Percentiles rank a stretch among this genome's conserved stretches.
phyloP scores from a whole-genome alignment of 2,329 filamentous ascomycete genomes.

The Amauroascus verrucosus region DNA sequence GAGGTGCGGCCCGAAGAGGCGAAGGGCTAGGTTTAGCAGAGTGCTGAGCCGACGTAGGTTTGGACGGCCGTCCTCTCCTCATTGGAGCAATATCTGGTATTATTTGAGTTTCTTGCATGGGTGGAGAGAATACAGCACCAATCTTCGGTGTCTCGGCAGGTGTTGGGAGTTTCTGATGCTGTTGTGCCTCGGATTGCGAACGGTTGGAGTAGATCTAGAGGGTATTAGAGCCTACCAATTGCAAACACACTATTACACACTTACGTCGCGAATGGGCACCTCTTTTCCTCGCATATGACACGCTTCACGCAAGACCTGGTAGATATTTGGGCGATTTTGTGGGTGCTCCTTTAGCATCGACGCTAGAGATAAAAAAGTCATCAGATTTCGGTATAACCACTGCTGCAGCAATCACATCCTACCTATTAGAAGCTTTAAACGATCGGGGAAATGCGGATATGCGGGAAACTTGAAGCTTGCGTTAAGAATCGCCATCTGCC shows the following conservation, averaged over 20 bases:
- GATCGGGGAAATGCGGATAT: constrained; percentile 81
- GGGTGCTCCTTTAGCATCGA: constrained; percentile 86
- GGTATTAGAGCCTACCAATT: constrained; percentile 6
- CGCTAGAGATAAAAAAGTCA: constrained; percentile 39
- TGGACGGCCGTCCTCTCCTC: constrained; percentile 69
- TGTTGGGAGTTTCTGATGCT: constrained; percentile 48
- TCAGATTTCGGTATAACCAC: constrained; percentile 7
- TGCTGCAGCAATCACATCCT: constrained; percentile 23
- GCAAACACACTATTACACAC: constrained; percentile 25
- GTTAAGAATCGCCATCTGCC: constrained; percentile 93
- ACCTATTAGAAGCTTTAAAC: constrained; percentile 85
- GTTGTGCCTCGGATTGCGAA: constrained; percentile 53
- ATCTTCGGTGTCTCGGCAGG: constrained; percentile 53
- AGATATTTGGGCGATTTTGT: constrained; percentile 75
- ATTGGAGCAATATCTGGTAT: constrained; percentile 90
- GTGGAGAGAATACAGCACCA: constrained; percentile 72
- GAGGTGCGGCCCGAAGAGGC: constrained; percentile 56
- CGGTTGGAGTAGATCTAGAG: constrained; percentile 59
- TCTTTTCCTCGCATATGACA: constrained; percentile 82
- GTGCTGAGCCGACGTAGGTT: constrained; percentile 38
- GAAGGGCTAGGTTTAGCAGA: constrained; percentile 54
- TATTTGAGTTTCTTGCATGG: constrained; percentile 56
- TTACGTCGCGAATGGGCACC: constrained; percentile 78
- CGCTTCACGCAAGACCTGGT: constrained; percentile 77
- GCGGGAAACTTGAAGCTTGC: constrained; percentile 85